Base-by-base conservation (phyloP, 768 basidiomycete genomes). In the Mycena latifolia region DNA sequence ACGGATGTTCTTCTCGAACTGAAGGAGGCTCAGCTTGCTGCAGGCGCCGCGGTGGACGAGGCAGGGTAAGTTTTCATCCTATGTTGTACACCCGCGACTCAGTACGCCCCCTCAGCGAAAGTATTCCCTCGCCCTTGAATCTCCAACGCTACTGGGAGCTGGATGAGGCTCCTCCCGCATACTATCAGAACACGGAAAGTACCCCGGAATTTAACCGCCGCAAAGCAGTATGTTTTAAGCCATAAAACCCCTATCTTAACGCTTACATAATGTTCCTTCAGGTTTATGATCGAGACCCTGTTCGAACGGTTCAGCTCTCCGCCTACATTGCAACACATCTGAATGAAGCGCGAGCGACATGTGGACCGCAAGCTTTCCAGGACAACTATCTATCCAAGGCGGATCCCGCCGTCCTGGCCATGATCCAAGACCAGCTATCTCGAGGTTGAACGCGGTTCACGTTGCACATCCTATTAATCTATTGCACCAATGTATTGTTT, bases 1-100 rank as follows among this genome's bases (percentile, higher is more conserved):
- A 79, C 92, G 41, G 95, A 96, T 67, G 95, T 96, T 7, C 89
- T 96, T 57, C 92, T 90, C 17, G 94, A 96, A 75, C 83, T 96
- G 55, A 92, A 89, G 72, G 95, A 96, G 77, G 88, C 88, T 10
- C 79, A 83, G 69, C 79, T 77, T 18, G 63, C 71, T 24, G 69
- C 66, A 17, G 65, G 66, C 11, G 73, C 70, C 25, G 73, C 74
- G 29, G 75, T 78, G 51, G 80, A 81, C 20, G 80, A 79, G 65
- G 76, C 75, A n/a, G 73, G 73, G 82, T 79, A 43, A 69, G 73
- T 75, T 25, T 31, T 15, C 1, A 7, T 39, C 37, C 25, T 27
- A 35, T 31, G 25, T 25, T 22, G 15, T 24, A 22, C n/a, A 8
- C 2, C 24, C 15, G 11, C 47, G 24, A 12, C 69, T 69, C 15